phyloP scores from a whole-genome alignment of 345 rosid species.

The Rhodamnia argentea region DNA sequence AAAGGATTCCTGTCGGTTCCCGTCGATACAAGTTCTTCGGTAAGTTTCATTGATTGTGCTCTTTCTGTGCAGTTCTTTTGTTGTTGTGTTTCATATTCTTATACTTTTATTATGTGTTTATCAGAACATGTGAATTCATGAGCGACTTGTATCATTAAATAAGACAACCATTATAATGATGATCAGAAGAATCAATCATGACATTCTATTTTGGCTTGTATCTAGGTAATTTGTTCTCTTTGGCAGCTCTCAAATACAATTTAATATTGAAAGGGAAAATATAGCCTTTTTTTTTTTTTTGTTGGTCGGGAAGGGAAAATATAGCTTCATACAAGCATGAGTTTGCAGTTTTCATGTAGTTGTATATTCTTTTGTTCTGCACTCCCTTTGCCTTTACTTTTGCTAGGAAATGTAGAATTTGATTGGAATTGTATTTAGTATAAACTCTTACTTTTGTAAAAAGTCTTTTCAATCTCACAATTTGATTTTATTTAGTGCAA shows the following conservation, averaged over 20 bases:
- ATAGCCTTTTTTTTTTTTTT: no score
- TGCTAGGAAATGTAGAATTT: background rate
- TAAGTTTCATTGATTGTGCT: conserved; percentile 13
- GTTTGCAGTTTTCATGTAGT: background rate
- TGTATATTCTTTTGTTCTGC: background rate
- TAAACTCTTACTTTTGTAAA: background rate
- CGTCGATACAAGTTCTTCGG: conserved; percentile 68
- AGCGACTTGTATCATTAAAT: background rate
- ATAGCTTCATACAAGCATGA: background rate
- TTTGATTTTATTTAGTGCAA: no score
- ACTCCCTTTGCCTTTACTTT: background rate
- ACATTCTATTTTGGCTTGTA: background rate
- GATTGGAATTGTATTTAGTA: background rate
- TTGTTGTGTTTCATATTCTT: background rate
- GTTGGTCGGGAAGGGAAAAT: no score
- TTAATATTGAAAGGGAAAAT: background rate
- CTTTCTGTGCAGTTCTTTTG: background rate
- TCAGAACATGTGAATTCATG: background rate
- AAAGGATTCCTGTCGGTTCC: conserved; percentile 41
- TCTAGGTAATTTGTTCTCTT: background rate
- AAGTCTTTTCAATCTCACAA: background rate
- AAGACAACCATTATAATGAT: background rate
- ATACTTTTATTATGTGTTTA: background rate
- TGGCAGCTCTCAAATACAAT: background rate
- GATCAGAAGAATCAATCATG: background rate